Evolutionary conservation across 805 yeast species (phyloP).

Genomic region (Blastobotrys peoriensis): DNA sequence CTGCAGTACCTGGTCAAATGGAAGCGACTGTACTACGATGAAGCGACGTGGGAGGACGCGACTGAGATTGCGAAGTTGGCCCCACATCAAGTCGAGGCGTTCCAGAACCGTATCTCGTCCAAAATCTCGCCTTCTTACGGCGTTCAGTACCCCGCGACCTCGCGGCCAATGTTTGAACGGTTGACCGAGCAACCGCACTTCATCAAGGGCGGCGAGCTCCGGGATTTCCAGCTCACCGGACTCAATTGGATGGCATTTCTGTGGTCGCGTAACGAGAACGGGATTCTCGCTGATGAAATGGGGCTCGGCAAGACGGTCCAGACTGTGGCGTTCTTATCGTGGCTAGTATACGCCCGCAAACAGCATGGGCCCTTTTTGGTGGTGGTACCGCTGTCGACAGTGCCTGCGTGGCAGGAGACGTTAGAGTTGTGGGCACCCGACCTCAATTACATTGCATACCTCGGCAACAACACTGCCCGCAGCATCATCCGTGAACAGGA

Average conservation of each 20-base stretch:
- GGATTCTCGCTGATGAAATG: conserved; percentile 98
- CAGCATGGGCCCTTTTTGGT: conserved; percentile 97
- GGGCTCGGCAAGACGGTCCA: conserved; percentile 98
- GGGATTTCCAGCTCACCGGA: conserved; percentile 98
- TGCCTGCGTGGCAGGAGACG: conserved; percentile 99
- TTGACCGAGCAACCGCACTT: conserved; percentile 79
- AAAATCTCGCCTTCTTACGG: conserved; percentile 79
- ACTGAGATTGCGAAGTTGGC: conserved; percentile 76
- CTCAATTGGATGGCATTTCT: conserved; percentile 99
- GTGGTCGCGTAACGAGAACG: conserved; percentile 97
- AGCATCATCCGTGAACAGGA: conserved; percentile 78
- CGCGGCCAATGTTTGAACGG: conserved; percentile 86
- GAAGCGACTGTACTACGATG: conserved; percentile 90
- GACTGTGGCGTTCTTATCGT: conserved; percentile 87
- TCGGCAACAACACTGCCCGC: conserved; percentile 88
- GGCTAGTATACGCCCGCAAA: conserved; percentile 92
- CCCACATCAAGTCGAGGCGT: conserved; percentile 76
- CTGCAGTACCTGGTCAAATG: conserved; percentile 86
- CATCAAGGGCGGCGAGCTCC: conserved; percentile 81
- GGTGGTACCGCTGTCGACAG: conserved; percentile 92
- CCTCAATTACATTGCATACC: conserved; percentile 81
- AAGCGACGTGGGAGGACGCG: conserved; percentile 95
- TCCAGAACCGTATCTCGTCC: conserved; percentile 73
- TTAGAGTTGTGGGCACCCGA: conserved; percentile 98
- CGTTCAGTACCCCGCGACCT: conserved; percentile 59